A percentile compares a stretch with the other conserved stretches of the same genome.
phyloP scores from a whole-genome alignment of 768 basidiomycete species.

The Xerocomellus intermedius region DNA sequence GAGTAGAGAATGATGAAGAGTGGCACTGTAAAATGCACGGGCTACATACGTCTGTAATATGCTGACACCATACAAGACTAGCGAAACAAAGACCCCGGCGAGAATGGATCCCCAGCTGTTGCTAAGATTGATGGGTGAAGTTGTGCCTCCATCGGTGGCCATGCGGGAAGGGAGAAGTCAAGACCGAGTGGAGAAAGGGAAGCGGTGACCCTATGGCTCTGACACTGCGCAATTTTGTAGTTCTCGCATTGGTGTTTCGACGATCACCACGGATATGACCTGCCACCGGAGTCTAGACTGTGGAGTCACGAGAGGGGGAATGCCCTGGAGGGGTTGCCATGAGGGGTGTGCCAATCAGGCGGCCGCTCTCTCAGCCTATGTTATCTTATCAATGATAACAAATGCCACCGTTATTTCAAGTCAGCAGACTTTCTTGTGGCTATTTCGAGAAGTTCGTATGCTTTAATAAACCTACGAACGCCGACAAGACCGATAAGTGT shows the following conservation, averaged over 20 bases:
- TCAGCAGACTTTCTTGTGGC: background rate
- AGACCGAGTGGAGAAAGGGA: background rate
- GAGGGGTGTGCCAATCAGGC: background rate
- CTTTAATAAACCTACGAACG: background rate
- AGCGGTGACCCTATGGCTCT: background rate
- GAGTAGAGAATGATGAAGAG: background rate
- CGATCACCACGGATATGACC: constrained; percentile 10
- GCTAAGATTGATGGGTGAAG: constrained; percentile 4
- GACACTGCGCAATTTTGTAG: constrained; percentile 11
- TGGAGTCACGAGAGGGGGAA: background rate
- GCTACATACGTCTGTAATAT: constrained; percentile 26
- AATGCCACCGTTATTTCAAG: background rate
- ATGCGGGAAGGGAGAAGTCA: constrained; percentile 6
- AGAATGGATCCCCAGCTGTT: constrained; percentile 27
- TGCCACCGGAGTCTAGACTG: no score
- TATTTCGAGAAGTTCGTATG: background rate
- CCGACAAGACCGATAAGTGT: background rate
- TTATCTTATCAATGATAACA: background rate
- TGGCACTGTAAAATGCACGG: background rate
- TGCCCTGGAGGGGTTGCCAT: no score
- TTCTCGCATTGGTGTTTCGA: background rate
- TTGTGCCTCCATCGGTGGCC: constrained; percentile 4
- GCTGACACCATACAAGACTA: constrained; percentile 25
- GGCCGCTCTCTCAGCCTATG: background rate
- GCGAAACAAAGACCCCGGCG: constrained; percentile 17